Base-by-base conservation (phyloP, 495 filamentous ascomycete genomes). In the Peziza echinospora region DNA sequence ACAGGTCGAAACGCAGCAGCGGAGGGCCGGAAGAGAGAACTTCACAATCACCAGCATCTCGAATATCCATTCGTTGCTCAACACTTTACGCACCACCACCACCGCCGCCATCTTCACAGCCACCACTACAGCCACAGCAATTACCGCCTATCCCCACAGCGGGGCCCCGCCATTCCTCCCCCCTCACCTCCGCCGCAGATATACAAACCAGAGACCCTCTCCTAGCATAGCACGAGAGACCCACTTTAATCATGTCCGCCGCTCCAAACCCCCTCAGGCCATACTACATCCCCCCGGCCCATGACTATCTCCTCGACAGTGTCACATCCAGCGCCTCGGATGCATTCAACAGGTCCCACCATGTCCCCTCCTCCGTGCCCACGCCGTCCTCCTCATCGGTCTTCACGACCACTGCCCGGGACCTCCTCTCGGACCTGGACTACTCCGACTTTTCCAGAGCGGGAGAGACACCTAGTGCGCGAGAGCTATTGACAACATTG, bases 261-360 rank as follows among this genome's bases (percentile, higher is more conserved):
- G 75, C 73, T 52, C 79, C 81, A 47, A 96, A 97, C 63, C 89
- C 89, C 48, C 69, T 96, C 41, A 72, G 89, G 50, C 89, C 89
- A 1, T 97, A 97, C 64, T 94, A 97, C 64, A 75, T 84, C 52
- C 85, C 87, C 19, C 84, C 85, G 4, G 73, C 82, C 2, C 75
- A 85, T 47, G 75, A 79, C 22, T 68, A 75, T 16, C 53, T 58
- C 9, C 50, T 58, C 24, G 49, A 51, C 24, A 28, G 49, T 9
- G 41, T 60, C 30, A 11, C 13, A 37, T 37, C 30, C 3, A 1
- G 13, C 30, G 30, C 30, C 13, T 13, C 13, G 19, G 30, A 37
- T 17, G 19, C 30, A 11, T 37, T 37, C 30, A 13, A 11, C 6
- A 37, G 19, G 30, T 41, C 41, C 40, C 47, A 2, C 50, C 45